A percentile compares a stretch with the other conserved stretches of the same genome.
Conservation (phyloP, 192 early-diverging fungal species). For the Thamnidium elegans region DNA sequence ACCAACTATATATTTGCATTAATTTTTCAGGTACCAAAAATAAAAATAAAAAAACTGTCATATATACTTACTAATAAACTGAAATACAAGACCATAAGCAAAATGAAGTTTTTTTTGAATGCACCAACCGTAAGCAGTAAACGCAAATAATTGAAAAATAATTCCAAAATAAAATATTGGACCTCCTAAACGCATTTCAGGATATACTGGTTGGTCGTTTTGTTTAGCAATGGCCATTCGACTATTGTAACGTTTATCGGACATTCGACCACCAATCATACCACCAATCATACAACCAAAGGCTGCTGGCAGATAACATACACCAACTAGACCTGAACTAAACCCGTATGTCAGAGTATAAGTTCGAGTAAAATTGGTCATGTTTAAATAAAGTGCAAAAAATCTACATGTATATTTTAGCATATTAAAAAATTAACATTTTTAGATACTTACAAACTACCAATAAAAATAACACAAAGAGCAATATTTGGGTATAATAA, state of each 20-base stretch:
- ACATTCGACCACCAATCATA: conserved; percentile 20
- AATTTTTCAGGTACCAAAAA: not conserved
- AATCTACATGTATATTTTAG: conserved; percentile 16
- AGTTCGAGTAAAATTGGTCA: conserved; percentile 35
- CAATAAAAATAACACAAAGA: conserved; percentile 19
- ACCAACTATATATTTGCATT: conserved; percentile 22
- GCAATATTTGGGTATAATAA: conserved; percentile 27
- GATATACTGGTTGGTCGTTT: not conserved
- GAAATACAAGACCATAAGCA: conserved; percentile 26
- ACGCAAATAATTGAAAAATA: conserved; percentile 2
- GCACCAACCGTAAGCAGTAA: conserved; percentile 34
- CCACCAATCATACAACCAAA: conserved; percentile 21
- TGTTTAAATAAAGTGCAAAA: conserved; percentile 28
- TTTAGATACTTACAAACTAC: conserved; percentile 23
- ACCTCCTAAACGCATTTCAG: conserved; percentile 34
- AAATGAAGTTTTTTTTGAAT: conserved; percentile 32
- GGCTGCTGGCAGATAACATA: conserved; percentile 34
- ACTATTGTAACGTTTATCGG: conserved; percentile 20
- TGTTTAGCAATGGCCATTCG: conserved; percentile 5
- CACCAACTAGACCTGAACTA: conserved; percentile 26
- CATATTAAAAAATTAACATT: not conserved
- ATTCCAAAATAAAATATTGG: conserved; percentile 12
- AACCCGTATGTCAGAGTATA: conserved; percentile 32
- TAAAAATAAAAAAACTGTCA: too few relatives aligned
- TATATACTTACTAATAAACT: conserved; percentile 29